Evolutionary conservation across 2,329 filamentous ascomycete genomes (phyloP).

Genomic region (Decorospora gaudefroyi): DNA sequence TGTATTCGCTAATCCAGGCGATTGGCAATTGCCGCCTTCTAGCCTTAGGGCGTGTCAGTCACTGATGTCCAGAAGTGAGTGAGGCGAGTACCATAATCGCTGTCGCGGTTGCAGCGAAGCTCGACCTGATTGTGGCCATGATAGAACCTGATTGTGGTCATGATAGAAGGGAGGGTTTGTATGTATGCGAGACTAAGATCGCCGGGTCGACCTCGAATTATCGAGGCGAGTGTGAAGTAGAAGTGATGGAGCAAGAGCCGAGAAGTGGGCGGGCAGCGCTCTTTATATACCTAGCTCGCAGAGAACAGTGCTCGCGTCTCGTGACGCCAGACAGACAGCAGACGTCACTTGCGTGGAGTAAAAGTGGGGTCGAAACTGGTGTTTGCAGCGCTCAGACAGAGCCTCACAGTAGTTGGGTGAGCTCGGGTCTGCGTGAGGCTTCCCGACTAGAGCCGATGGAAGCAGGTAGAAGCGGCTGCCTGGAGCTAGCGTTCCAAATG

Average conservation of each 20-base stretch:
- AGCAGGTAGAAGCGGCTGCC: slow-evolving; percentile 7
- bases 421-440: slow-evolving; percentile 12
- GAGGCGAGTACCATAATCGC: neutral
- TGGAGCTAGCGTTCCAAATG: slow-evolving; percentile 1
- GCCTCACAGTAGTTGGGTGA: slow-evolving; percentile 13
- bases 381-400: slow-evolving; percentile 14
- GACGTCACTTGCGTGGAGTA: neutral
- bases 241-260: slow-evolving; percentile 2
- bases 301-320: neutral
- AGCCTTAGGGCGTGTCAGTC: neutral
- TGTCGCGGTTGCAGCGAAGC: neutral
- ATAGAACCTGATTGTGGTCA: neutral
- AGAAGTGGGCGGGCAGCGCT: neutral
- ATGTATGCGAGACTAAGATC: too few species aligned
- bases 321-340: neutral
- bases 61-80: neutral
- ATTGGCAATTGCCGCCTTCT: neutral
- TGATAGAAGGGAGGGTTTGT: neutral
- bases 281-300: slow-evolving; percentile 12
- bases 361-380: slow-evolving; percentile 9
- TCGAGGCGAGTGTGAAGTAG: slow-evolving; percentile 1
- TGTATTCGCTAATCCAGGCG: neutral
- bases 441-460: slow-evolving; percentile 9
- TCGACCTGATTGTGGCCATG: neutral
- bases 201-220: neutral